phyloP scores from a whole-genome alignment of 305 asterid species.

The Fraxinus greggii region DNA sequence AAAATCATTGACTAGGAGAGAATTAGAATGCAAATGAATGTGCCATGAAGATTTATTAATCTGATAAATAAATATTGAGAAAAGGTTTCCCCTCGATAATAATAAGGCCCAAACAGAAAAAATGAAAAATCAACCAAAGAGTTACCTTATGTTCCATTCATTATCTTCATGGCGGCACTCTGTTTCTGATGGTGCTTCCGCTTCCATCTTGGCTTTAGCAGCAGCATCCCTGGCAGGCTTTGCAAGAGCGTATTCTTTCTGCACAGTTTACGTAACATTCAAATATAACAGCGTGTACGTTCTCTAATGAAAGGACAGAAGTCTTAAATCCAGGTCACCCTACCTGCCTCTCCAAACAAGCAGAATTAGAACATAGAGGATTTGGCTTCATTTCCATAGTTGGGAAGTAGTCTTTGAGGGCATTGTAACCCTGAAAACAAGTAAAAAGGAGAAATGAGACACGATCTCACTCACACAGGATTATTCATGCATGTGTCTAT shows the following conservation, averaged over 20 bases:
- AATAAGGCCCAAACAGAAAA: neutral
- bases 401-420: slow-evolving; percentile 93
- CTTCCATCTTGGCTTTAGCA: slow-evolving; percentile 66
- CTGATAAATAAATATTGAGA: neutral
- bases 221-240: slow-evolving; percentile 94
- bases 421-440: slow-evolving; percentile 79
- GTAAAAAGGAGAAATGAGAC: slow-evolving; percentile 12
- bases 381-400: slow-evolving; percentile 98
- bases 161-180: slow-evolving; percentile 78
- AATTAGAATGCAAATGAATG: slow-evolving; percentile 1
- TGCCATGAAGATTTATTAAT: neutral
- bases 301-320: neutral
- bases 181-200: slow-evolving; percentile 42
- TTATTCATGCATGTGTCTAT: neutral
- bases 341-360: slow-evolving; percentile 97
- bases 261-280: slow-evolving; percentile 24
- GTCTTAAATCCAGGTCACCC: slow-evolving; percentile 10
- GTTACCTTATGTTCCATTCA: slow-evolving; percentile 93
- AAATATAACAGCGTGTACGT: neutral
- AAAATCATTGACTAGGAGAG: slow-evolving; percentile 5
- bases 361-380: slow-evolving; percentile 87
- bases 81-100: neutral
- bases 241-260: slow-evolving; percentile 71
- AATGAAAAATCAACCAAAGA: neutral
- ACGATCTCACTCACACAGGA: neutral